Base-by-base conservation (phyloP, 2,329 filamentous ascomycete species). In the Orbilia ellipsospora region DNA sequence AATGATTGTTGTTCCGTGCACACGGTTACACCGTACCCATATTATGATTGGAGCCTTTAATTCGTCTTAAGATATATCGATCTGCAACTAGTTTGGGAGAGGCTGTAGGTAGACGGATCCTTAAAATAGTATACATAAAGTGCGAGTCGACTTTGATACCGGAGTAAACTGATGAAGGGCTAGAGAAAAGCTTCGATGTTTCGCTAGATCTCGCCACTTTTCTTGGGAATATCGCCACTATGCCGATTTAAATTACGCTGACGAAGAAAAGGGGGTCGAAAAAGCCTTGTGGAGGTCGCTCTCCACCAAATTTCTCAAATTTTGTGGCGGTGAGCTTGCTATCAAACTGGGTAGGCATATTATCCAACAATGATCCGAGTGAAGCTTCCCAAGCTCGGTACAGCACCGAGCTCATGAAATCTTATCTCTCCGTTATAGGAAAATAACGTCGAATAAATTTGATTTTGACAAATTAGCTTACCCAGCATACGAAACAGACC, bases 51-150 rank as follows among this genome's bases (percentile, higher is more conserved):
- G 31, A 36, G 10, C 31, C 10, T 36, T 36, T 10, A 36, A 7
- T 36, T 36, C 10, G 31, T 36, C 31, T 36, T 36, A 7, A 7
- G 31, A 36, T 36, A 12, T 10, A 59, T 52, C 10, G 16, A 26
- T 44, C 55, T 16, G 20, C 40, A 20, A 36, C 36, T 36, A 28
- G 31, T 26, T 52, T 18, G 7, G 16, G n/a, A 12, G n/a, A n/a
- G 40, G 13, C 36, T 59, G 4, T 12, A 20, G 36, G 36, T 59
- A 44, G 55, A 45, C 55, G 40, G 36, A 48, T 50, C 20, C 57
- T 61, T 61, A 61, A 61, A 61, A 61, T 61, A 61, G 42, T 50
- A 50, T 45, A 40, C 57, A 61, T 61, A 36, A 61, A 50, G 2
- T 50, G 4, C 31, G 23, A 23, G 31, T 50, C 57, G 13, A 61